Evolutionary conservation across 768 basidiomycete genomes (phyloP), one percentile per base, ranked within the genome.

Genomic region (Lentinula lateritia): DNA sequence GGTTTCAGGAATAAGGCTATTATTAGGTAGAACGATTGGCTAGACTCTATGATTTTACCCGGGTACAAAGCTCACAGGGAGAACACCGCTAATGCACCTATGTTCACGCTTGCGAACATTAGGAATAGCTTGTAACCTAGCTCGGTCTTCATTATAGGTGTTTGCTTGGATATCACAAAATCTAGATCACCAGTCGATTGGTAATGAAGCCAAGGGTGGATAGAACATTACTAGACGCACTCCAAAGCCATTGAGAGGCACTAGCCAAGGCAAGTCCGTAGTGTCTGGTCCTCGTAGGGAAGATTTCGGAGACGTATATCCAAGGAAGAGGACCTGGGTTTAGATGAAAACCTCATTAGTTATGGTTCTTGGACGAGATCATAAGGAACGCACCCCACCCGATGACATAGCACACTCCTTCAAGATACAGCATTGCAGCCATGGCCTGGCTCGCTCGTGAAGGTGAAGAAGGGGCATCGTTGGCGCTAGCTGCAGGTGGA

Each of bases 281-380:
- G 66, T 92, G 88, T 60, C 92, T 78, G 9, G 92, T 92, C 46
- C 90, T 77, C 13, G 90, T 94, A 6, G 89, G 88, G 81, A 94
- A 94, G 66, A 95, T 92, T 70, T 95, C 93, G 4, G 90, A 79
- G 46, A 87, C 88, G 66, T 87, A 89, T 20, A 90, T 83, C 76
- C 74, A 81, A 9, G 85, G 85, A n/a, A 86, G 74, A 8, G 85
- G 85, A 10, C 58, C 58, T 60, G 0, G 10, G 32, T 16, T 20
- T 15, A 42, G 5, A 42, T 8, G 8, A 10, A 6, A 12, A 28
- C 10, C 5, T 36, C n/a, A n/a, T 54, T 18, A 56, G 36, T 34
- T 8, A 4, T 4, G 13, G 2, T 41, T 41, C n/a, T 42, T 41
- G 28, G 28, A 28, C 28, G 28, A 28, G 3, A 28, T 9, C 18